Percentiles rank a stretch among this genome's conserved stretches.
Evolutionary conservation across 345 rosid species (phyloP).

Genomic region (Aquilaria malaccensis): DNA sequence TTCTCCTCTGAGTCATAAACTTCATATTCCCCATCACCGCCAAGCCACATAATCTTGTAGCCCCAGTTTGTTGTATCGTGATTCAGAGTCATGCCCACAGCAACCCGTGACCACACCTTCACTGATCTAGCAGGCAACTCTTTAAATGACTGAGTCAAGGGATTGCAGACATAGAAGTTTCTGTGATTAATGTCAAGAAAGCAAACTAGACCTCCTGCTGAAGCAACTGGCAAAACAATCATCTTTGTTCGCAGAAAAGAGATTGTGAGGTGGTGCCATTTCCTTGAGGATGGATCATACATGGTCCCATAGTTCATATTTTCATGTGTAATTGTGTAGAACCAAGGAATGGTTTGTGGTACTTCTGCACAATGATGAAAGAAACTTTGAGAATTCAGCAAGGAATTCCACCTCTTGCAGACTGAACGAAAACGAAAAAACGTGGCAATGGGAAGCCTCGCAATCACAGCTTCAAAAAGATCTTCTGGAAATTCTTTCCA

Average conservation of each 20-base stretch:
- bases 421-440: constrained; percentile 89
- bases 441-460: constrained; percentile 78
- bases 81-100: constrained; percentile 85
- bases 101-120: constrained; percentile 85
- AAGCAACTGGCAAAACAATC: constrained; percentile 79
- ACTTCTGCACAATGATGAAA: constrained; percentile 57
- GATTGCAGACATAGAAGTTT: constrained; percentile 89
- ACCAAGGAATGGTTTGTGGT: constrained; percentile 69
- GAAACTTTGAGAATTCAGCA: constrained; percentile 70
- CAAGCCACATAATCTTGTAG: constrained; percentile 86
- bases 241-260: constrained; percentile 62
- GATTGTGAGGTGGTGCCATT: constrained; percentile 82
- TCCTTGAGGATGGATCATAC: constrained; percentile 71
- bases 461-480: constrained; percentile 84
- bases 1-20: constrained; percentile 69
- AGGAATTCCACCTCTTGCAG: constrained; percentile 77
- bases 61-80: constrained; percentile 46
- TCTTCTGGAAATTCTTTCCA: constrained; percentile 97
- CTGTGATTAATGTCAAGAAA: constrained; percentile 88
- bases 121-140: constrained; percentile 90
- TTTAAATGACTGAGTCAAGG: constrained; percentile 69
- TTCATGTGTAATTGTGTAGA: constrained; percentile 83
- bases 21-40: constrained; percentile 92
- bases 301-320: constrained; percentile 83
- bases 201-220: constrained; percentile 95